Percentiles rank a stretch among this genome's conserved stretches.
Evolutionary conservation across 2,329 filamentous ascomycete genomes (phyloP).

Genomic region (Akanthomyces lecanii): DNA sequence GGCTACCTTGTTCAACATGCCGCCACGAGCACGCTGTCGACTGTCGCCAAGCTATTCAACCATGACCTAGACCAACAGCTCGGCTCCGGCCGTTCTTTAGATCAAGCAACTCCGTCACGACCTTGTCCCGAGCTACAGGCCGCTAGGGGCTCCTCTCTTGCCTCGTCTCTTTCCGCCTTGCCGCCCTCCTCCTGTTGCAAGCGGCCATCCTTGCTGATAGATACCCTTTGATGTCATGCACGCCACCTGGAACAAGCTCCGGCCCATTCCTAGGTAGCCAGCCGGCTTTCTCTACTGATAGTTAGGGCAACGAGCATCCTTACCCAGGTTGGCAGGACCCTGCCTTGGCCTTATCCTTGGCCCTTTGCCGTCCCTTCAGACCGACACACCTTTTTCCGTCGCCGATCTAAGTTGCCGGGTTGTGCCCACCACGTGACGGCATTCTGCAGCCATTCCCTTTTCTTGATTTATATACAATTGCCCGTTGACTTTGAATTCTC

Average conservation of each 20-base stretch:
- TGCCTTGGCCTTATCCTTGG: neutral
- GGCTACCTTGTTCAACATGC: too few relatives aligned
- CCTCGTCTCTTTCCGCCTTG: neutral
- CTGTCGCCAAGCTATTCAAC: too few relatives aligned
- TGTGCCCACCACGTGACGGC: conserved; percentile 3
- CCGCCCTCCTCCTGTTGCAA: neutral
- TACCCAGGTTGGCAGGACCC: neutral
- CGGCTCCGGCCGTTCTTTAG: too few relatives aligned
- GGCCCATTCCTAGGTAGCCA: neutral
- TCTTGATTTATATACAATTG: neutral
- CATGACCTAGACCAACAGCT: too few relatives aligned
- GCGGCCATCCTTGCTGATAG: neutral
- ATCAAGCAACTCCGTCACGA: too few relatives aligned
- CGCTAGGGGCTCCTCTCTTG: neutral
- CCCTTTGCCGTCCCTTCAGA: neutral
- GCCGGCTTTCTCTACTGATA: neutral
- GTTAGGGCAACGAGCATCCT: too few relatives aligned
- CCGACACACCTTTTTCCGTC: neutral
- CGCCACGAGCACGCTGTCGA: too few relatives aligned
- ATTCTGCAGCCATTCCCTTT: neutral
- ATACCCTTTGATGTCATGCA: neutral
- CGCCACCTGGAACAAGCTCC: neutral
- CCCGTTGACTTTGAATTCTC: too few relatives aligned
- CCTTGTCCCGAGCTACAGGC: too few relatives aligned
- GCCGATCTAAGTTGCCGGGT: neutral